These are phyloP conservation scores for Pelargonium australe DNA, from an alignment of 441 rosid species.

Conservation along the genomic window DNA sequence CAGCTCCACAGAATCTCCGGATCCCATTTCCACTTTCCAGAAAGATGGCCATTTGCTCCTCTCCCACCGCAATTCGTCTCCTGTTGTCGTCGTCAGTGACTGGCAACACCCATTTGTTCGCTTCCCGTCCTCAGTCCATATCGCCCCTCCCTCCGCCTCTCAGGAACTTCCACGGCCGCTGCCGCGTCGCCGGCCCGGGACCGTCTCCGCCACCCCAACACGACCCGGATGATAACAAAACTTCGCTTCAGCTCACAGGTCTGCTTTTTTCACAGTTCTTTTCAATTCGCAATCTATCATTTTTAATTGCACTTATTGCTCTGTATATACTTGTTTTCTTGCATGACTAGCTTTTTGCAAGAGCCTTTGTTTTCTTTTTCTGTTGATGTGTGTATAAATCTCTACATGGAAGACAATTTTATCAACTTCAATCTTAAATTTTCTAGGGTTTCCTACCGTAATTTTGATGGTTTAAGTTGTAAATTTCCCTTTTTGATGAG, in stretches of 20 bases:
- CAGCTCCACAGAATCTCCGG: not conserved
- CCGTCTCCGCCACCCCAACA: not conserved
- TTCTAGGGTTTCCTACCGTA: too few relatives aligned
- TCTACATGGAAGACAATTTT: too few relatives aligned
- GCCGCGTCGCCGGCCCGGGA: not conserved
- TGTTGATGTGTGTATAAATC: too few relatives aligned
- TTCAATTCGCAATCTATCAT: too few relatives aligned
- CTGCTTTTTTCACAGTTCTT: not conserved
- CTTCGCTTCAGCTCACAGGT: slow-evolving; percentile 6
- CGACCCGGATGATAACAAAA: not conserved
- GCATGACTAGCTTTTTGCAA: too few relatives aligned
- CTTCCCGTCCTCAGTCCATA: not conserved
- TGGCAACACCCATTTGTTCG: not conserved
- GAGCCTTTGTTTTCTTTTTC: too few relatives aligned
- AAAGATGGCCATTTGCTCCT: not conserved
- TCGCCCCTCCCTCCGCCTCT: not conserved
- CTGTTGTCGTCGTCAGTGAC: not conserved
- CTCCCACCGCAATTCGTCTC: slow-evolving; percentile 1
- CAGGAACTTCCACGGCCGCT: not conserved
- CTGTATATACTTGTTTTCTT: too few relatives aligned
- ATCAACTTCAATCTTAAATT: too few relatives aligned
- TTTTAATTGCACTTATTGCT: too few relatives aligned
- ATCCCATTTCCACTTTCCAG: not conserved
- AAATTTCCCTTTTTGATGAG: too few relatives aligned
- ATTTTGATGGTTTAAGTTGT: too few relatives aligned